A percentile compares a stretch with the other conserved stretches of the same genome.
These are phyloP conservation scores for Pestalotiopsis sp. DNA, from an alignment of 2,329 filamentous ascomycete species.

Conservation along the genomic window DNA sequence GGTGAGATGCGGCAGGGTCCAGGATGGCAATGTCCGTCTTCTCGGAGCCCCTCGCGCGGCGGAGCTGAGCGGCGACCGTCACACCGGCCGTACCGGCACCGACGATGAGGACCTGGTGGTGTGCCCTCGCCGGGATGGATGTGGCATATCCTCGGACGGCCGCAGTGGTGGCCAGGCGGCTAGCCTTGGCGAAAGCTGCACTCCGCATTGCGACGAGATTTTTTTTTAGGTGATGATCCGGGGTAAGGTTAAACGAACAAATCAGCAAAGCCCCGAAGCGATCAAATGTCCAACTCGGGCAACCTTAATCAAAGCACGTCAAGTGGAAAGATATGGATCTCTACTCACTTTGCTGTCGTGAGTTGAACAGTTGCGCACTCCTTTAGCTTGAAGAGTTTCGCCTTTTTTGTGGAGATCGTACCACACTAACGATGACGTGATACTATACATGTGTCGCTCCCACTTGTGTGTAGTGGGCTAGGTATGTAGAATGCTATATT, in stretches of 20 bases:
- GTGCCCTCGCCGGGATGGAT: slow-evolving; percentile 7
- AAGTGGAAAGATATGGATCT: background rate
- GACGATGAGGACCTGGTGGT: slow-evolving; percentile 9
- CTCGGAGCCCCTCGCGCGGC: slow-evolving; percentile 34
- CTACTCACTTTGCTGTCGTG: background rate
- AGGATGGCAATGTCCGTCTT: slow-evolving; percentile 37
- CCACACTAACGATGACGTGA: slow-evolving; percentile 7
- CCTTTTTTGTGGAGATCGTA: slow-evolving; percentile 3
- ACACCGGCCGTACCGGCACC: slow-evolving; percentile 62
- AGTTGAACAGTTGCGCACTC: background rate
- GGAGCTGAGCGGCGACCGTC: slow-evolving; percentile 67
- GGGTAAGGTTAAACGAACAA: background rate
- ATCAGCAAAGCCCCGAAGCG: background rate
- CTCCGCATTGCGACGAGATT: background rate
- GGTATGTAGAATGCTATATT: background rate
- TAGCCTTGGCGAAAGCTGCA: background rate
- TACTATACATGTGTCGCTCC: background rate
- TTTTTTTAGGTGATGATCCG: background rate
- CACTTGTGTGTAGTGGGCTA: background rate
- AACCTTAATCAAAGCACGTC: background rate
- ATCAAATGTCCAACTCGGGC: background rate
- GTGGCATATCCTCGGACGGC: slow-evolving; percentile 9
- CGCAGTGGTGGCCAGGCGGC: background rate
- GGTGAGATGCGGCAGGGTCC: slow-evolving; percentile 34
- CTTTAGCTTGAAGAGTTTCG: background rate